phyloP scores from a whole-genome alignment of 2,329 filamentous ascomycete species.

The Alternaria viburni region DNA sequence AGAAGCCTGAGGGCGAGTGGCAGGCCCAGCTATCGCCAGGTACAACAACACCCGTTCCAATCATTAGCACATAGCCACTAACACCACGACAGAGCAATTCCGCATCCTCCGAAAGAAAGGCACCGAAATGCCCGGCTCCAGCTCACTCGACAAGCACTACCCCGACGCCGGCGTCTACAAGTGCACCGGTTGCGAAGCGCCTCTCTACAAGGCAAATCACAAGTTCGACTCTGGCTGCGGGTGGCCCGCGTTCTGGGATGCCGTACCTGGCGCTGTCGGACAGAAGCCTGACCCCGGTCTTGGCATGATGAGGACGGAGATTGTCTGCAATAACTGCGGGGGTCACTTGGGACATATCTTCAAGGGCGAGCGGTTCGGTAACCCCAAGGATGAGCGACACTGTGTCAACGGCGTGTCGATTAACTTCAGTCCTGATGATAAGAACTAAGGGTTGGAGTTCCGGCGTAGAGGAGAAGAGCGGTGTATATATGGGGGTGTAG shows the following conservation, averaged over 20 bases:
- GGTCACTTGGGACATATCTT: constrained; percentile 92
- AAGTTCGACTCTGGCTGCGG: constrained; percentile 98
- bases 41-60: constrained; percentile 44
- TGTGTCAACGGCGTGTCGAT: constrained; percentile 95
- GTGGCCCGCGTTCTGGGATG: constrained; percentile 98
- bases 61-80: neutral
- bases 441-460: constrained; percentile 50
- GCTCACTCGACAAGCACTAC: constrained; percentile 87
- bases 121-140: constrained; percentile 81
- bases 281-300: constrained; percentile 77
- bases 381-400: constrained; percentile 93
- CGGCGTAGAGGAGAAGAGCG: neutral
- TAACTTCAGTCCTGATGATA: constrained; percentile 77
- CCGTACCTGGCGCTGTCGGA: constrained; percentile 86
- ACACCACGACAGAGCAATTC: constrained; percentile 77
- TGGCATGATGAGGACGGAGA: constrained; percentile 89
- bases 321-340: constrained; percentile 92
- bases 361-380: constrained; percentile 82
- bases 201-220: constrained; percentile 89
- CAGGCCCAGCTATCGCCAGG: constrained; percentile 78
- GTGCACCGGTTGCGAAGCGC: constrained; percentile 84
- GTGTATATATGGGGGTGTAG: constrained; percentile 6
- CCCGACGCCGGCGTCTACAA: constrained; percentile 78
- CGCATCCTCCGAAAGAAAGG: constrained; percentile 90
- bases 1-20: constrained; percentile 87